These are phyloP conservation scores for Circinella umbellata DNA, from an alignment of 371 early-diverging fungal genomes.

Conservation along the genomic window DNA sequence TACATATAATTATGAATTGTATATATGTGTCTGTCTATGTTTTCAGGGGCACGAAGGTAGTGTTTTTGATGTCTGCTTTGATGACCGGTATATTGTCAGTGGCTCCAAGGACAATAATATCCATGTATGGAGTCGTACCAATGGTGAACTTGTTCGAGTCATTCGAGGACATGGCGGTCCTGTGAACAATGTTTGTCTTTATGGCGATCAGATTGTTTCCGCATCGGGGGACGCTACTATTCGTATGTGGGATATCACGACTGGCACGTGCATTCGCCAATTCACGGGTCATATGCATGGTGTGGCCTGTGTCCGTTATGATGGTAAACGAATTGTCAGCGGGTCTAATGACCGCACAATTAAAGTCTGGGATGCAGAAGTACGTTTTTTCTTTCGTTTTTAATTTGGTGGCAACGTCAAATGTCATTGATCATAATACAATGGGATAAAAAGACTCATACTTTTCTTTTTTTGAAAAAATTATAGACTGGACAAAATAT, in stretches of 20 bases:
- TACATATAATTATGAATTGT: neutral
- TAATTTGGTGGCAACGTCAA: neutral
- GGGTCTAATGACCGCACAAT: slow-evolving; percentile 95
- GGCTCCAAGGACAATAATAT: slow-evolving; percentile 94
- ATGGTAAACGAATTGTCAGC: slow-evolving; percentile 85
- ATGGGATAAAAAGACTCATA: too few relatives aligned
- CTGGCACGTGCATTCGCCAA: slow-evolving; percentile 67
- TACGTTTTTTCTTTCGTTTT: slow-evolving; percentile 1
- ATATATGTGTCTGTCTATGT: too few relatives aligned
- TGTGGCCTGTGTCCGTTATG: slow-evolving; percentile 92
- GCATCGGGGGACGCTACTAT: slow-evolving; percentile 88
- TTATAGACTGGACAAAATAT: slow-evolving; percentile 72
- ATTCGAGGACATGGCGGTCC: slow-evolving; percentile 85
- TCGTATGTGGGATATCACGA: slow-evolving; percentile 85
- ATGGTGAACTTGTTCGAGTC: slow-evolving; percentile 57
- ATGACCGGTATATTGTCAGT: slow-evolving; percentile 72
- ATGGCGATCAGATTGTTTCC: slow-evolving; percentile 71
- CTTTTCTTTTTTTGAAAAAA: slow-evolving; percentile 5
- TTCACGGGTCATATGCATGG: slow-evolving; percentile 82
- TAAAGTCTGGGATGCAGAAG: slow-evolving; percentile 88
- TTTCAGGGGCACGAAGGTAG: slow-evolving; percentile 71
- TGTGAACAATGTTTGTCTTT: slow-evolving; percentile 86
- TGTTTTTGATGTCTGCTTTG: slow-evolving; percentile 84
- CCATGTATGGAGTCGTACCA: slow-evolving; percentile 77
- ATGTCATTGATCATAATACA: neutral